Evolutionary conservation across 164 flowering plant genomes (phyloP).

Genomic region (Piper betle): DNA sequence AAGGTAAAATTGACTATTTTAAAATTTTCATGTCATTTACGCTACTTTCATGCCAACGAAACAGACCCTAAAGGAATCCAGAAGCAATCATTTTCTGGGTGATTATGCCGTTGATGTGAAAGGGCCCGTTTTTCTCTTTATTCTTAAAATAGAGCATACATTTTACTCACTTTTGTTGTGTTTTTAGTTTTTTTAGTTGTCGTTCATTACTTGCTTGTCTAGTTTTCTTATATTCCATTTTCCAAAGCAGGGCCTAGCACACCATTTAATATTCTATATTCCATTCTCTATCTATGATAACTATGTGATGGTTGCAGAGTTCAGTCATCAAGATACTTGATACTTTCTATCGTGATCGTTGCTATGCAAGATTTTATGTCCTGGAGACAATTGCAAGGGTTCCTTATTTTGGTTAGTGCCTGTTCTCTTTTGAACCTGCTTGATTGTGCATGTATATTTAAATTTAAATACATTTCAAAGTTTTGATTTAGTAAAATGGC

Average conservation of each 20-base stretch:
- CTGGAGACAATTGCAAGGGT: constrained; percentile 97
- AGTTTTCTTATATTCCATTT: not conserved
- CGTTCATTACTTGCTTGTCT: not conserved
- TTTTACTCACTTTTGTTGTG: too few relatives aligned
- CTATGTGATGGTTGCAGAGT: constrained; percentile 39
- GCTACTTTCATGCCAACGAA: too few relatives aligned
- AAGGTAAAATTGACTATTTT: too few relatives aligned
- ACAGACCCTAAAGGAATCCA: not conserved
- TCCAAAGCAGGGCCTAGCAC: not conserved
- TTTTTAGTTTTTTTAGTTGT: not conserved
- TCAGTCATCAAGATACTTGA: constrained; percentile 83
- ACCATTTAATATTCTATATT: not conserved
- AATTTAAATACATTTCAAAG: too few relatives aligned
- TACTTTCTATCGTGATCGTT: constrained; percentile 62
- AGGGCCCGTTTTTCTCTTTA: not conserved
- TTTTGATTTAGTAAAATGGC: too few relatives aligned
- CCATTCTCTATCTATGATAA: not conserved
- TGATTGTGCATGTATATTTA: too few relatives aligned
- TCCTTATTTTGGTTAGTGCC: constrained; percentile 84
- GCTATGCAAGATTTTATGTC: constrained; percentile 87
- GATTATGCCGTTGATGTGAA: not conserved
- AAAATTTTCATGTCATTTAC: too few relatives aligned
- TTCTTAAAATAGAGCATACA: not conserved
- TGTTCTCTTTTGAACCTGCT: not conserved
- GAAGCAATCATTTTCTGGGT: not conserved